Conservation (phyloP, 805 yeast species). For the Metschnikowia aberdeeniae region DNA sequence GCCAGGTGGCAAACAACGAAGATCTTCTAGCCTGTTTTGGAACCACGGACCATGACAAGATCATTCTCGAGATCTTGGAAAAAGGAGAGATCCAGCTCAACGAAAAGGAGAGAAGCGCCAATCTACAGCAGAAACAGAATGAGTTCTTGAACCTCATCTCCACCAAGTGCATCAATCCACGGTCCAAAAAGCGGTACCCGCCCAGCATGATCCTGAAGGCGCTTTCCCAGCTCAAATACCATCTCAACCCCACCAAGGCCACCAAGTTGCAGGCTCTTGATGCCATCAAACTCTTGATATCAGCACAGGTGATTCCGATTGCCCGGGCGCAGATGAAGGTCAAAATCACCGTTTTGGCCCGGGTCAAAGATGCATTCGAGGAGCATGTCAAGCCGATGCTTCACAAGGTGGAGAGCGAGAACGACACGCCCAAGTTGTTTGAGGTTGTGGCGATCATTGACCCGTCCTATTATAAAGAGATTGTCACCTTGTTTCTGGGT, state of each 20-base stretch:
- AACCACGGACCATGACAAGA: constrained; percentile 66
- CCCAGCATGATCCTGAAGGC: constrained; percentile 92
- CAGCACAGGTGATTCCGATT: constrained; percentile 83
- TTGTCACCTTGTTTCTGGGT: constrained; percentile 58
- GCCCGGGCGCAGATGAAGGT: constrained; percentile 93
- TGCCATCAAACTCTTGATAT: constrained; percentile 74
- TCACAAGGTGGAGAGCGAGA: constrained; percentile 38
- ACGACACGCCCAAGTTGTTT: constrained; percentile 38
- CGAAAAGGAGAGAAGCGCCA: constrained; percentile 84
- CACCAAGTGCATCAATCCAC: constrained; percentile 89
- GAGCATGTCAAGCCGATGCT: constrained; percentile 32
- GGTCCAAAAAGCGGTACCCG: constrained; percentile 84
- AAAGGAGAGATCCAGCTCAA: constrained; percentile 94
- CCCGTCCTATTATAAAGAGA: constrained; percentile 73
- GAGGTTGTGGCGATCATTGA: constrained; percentile 65
- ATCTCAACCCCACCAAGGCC: constrained; percentile 65
- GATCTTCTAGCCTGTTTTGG: constrained; percentile 74
- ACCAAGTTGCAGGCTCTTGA: constrained; percentile 90
- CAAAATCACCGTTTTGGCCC: constrained; percentile 53
- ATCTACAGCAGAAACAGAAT: constrained; percentile 67
- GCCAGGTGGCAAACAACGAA: constrained; percentile 85
- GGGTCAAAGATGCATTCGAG: constrained; percentile 41
- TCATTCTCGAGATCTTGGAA: constrained; percentile 74
- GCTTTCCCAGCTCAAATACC: constrained; percentile 70
- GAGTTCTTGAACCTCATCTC: constrained; percentile 81